Evolutionary conservation across 2,329 filamentous ascomycete genomes (phyloP).

Genomic region (Neophaeococcomyces mojaviensis): DNA sequence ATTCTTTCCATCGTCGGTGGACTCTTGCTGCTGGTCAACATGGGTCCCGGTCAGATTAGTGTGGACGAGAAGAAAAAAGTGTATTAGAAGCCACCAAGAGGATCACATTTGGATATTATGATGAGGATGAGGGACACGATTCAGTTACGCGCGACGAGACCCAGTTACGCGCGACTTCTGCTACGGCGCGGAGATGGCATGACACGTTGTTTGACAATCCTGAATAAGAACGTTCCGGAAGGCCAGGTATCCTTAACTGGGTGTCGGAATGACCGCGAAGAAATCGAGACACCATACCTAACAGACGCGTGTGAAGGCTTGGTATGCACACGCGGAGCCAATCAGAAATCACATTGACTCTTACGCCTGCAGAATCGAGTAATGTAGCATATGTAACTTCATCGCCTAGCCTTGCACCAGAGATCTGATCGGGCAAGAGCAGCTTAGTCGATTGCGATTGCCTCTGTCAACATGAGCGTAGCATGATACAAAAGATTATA

Average conservation of each 20-base stretch:
- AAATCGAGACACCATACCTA: background rate
- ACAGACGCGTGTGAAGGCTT: background rate
- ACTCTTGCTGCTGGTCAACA: constrained; percentile 94
- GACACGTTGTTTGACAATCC: no score
- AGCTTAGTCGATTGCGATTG: no score
- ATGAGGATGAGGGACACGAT: background rate
- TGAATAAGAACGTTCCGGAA: no score
- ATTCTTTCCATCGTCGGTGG: constrained; percentile 95
- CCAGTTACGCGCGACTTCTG: no score
- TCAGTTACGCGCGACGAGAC: background rate
- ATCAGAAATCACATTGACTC: background rate
- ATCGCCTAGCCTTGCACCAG: no score
- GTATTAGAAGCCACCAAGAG: constrained; percentile 53
- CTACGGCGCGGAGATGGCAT: no score
- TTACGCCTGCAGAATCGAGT: constrained; percentile 10
- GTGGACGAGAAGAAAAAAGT: constrained; percentile 99
- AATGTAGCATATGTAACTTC: constrained; percentile 1
- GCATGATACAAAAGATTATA: no score
- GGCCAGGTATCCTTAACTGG: no score
- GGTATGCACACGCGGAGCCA: constrained; percentile 3
- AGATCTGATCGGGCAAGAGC: no score
- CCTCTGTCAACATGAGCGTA: no score
- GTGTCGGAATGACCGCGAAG: no score
- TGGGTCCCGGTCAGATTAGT: constrained; percentile 92
- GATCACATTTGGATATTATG: background rate